phyloP scores from a whole-genome alignment of 345 rosid genomes.

The Atalantia buxifolia region DNA sequence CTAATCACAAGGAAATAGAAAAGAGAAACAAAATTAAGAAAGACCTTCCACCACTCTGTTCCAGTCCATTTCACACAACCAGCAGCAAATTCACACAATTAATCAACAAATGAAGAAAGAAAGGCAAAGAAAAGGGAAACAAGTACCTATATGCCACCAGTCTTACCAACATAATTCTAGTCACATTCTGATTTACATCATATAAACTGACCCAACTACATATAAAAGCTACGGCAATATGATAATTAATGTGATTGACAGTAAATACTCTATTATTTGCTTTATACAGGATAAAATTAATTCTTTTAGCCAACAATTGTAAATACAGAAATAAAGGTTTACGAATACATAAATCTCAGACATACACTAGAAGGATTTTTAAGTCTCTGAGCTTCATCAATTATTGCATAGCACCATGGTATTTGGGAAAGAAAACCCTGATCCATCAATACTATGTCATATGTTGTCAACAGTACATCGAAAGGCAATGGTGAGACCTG shows the following conservation, averaged over 20 bases:
- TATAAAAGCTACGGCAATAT: not conserved
- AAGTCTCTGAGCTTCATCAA: slow-evolving; percentile 94
- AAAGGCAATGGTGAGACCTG: slow-evolving; percentile 59
- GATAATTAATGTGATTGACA: not conserved
- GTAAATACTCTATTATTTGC: not conserved
- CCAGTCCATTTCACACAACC: not conserved
- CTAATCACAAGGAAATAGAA: not conserved
- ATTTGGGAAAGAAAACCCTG: slow-evolving; percentile 82
- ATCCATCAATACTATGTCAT: slow-evolving; percentile 70
- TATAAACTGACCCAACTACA: not conserved
- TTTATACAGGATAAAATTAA: not conserved
- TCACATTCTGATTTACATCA: not conserved
- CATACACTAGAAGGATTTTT: slow-evolving; percentile 89
- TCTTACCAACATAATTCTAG: not conserved
- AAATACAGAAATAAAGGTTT: not conserved
- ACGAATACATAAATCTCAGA: slow-evolving; percentile 1
- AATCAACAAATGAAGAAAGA: not conserved
- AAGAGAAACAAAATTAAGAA: not conserved
- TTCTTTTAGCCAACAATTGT: not conserved
- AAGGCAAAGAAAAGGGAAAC: not conserved
- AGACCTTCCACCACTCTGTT: not conserved
- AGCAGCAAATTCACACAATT: not conserved
- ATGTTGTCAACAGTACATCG: slow-evolving; percentile 81
- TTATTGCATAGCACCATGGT: slow-evolving; percentile 70
- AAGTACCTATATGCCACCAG: not conserved